Conservation (phyloP, 192 early-diverging fungal species). For the Pilobolus umbonatus region DNA sequence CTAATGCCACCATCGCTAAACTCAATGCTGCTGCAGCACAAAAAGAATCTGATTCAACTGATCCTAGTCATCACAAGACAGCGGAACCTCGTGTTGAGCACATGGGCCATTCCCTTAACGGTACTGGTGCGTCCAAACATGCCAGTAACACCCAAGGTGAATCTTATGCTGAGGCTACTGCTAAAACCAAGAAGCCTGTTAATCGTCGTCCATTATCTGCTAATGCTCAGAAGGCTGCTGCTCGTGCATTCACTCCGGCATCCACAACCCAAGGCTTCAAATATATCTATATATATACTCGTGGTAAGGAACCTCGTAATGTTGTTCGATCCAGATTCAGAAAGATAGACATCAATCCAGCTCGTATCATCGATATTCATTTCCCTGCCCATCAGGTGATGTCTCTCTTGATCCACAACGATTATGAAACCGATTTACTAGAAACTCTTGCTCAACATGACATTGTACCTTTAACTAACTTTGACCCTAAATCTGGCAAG, state of each 20-base stretch:
- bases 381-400: conserved; percentile 7
- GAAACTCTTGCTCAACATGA: neutral
- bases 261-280: neutral
- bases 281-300: neutral
- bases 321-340: neutral
- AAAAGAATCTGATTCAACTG: no score
- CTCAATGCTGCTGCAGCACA: no score
- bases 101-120: no score
- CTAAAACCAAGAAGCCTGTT: no score
- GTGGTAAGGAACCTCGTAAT: neutral
- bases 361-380: conserved; percentile 13
- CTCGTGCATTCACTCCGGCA: neutral
- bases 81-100: no score
- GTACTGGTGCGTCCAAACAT: no score
- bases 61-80: no score
- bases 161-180: no score
- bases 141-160: no score
- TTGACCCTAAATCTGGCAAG: conserved; percentile 8
- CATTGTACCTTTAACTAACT: neutral
- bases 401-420: conserved; percentile 10
- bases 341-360: neutral
- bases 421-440: neutral
- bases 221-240: no score
- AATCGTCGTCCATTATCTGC: no score
- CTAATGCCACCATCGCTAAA: no score